Base-by-base conservation (phyloP, 352 stramenopile species). In the Globisporangium nagaii region DNA sequence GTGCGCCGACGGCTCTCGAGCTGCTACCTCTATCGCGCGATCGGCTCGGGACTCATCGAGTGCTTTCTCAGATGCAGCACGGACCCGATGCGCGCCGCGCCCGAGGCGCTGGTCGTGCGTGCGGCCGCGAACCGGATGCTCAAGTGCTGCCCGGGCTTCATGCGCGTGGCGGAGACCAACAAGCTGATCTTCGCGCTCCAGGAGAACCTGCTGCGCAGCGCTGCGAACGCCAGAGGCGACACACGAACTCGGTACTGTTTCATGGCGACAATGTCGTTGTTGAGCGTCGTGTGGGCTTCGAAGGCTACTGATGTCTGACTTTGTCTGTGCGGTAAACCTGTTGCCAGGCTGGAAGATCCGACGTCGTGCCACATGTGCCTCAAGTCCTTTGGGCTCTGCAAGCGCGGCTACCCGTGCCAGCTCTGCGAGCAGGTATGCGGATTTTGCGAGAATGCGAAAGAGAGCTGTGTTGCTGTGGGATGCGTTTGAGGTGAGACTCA, bases 161-260 rank as follows among this genome's bases (percentile, higher is more conserved):
- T 64, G 58, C 50, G 53, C 15, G 53, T 59, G 31, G 58, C 58
- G 3, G 58, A 60, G 43, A 64, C 44, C 7, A 64, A 64, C 51
- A 64, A 64, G 27, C 58, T 64, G 35, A 64, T 55, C 34, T 60
- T 56, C 20, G 52, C 53, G 30, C 36, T 64, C 13, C 58, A 64
- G 24, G 42, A 64, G 41, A 27, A 45, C 30, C 45, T 53, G 20
- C 25, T 58, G 27, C 28, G 15, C 5, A 37, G 35, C 3, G n/a
- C 50, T n/a, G 30, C 31, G 25, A 17, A 37, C 7, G 11, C 34
- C 3, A 31, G 45, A 34, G 42, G 35, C 0, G 42, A 34, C 3
- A 24, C 42, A 1, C 25, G 42, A 22, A 36, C 25, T 25, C 28
- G 42, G 42, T 48, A 44, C n/a, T 7, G 5, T 5, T 27, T 4